phyloP scores from a whole-genome alignment of 2,329 filamentous ascomycete genomes.

The Pochonia chlamydosporia region DNA sequence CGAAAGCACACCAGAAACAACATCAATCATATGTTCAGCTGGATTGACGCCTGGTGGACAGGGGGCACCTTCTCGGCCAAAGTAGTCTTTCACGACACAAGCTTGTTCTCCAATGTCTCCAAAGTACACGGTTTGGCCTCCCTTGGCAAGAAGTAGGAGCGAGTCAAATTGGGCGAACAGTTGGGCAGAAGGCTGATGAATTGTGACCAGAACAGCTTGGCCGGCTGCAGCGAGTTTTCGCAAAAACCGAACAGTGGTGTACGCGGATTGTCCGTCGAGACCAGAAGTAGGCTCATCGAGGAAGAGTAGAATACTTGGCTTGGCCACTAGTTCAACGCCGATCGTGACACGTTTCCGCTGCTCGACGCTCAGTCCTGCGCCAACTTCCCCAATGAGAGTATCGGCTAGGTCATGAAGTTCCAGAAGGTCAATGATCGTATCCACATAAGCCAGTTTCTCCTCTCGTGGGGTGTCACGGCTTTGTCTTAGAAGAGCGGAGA shows the following conservation, averaged over 20 bases:
- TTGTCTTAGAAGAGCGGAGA: constrained; percentile 70
- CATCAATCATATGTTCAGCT: constrained; percentile 69
- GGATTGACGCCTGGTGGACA: constrained; percentile 61
- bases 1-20: constrained; percentile 44
- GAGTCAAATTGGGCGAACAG: constrained; percentile 63
- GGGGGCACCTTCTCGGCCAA: constrained; percentile 58
- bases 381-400: constrained; percentile 42
- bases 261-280: constrained; percentile 64
- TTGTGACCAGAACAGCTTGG: constrained; percentile 63
- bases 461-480: constrained; percentile 54
- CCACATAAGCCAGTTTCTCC: constrained; percentile 71
- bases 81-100: constrained; percentile 53
- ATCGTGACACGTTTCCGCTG: constrained; percentile 53
- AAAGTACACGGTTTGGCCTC: constrained; percentile 62
- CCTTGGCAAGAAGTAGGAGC: constrained; percentile 57
- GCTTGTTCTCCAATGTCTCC: constrained; percentile 57
- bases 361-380: constrained; percentile 46
- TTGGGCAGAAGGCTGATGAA: constrained; percentile 64
- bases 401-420: constrained; percentile 43
- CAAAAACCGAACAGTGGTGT: constrained; percentile 59
- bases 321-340: constrained; percentile 55
- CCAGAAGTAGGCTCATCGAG: constrained; percentile 59
- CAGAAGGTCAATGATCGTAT: constrained; percentile 66
- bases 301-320: constrained; percentile 54
- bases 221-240: constrained; percentile 60